These are phyloP conservation scores for Mangifera indica DNA, from an alignment of 345 rosid species.

Conservation along the genomic window DNA sequence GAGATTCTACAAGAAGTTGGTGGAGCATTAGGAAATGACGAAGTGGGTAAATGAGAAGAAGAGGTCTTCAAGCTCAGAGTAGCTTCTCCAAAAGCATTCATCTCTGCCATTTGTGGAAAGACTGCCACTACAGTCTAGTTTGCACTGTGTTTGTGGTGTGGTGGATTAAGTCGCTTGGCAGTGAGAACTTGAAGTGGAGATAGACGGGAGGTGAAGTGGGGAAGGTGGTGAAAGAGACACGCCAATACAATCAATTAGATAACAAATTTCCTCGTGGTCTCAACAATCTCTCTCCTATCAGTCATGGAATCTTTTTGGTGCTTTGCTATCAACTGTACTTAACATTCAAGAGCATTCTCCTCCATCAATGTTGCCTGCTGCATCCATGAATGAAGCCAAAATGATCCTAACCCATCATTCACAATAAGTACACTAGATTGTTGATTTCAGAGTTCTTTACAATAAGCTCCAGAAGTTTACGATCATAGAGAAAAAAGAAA, in stretches of 20 bases:
- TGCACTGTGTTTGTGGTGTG: too few relatives aligned
- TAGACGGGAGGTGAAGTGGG: slow-evolving; percentile 24
- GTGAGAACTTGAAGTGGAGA: slow-evolving; percentile 2
- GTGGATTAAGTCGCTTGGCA: neutral
- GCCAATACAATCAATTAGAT: slow-evolving; percentile 21
- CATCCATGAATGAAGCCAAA: neutral
- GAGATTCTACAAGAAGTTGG: slow-evolving; percentile 24
- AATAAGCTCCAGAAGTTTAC: too few relatives aligned
- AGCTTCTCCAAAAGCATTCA: slow-evolving; percentile 33
- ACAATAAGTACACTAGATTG: too few relatives aligned
- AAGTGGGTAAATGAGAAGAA: slow-evolving; percentile 23
- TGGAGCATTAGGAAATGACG: slow-evolving; percentile 19
- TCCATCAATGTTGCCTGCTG: neutral
- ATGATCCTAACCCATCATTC: too few relatives aligned
- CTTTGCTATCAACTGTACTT: neutral
- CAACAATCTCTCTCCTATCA: slow-evolving; percentile 13
- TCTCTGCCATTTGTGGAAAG: slow-evolving; percentile 41
- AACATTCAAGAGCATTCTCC: neutral
- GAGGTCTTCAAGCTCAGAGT: slow-evolving; percentile 21
- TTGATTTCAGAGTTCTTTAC: too few relatives aligned
- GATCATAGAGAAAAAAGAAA: too few relatives aligned
- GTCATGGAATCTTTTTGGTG: too few relatives aligned
- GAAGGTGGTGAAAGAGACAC: slow-evolving; percentile 71
- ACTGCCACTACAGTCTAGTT: neutral
- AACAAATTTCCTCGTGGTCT: slow-evolving; percentile 31